Percentiles rank a stretch among this genome's conserved stretches.
These are phyloP conservation scores for Sordariomycetes sp. DNA, from an alignment of 2,329 filamentous ascomycete genomes.

Conservation along the genomic window DNA sequence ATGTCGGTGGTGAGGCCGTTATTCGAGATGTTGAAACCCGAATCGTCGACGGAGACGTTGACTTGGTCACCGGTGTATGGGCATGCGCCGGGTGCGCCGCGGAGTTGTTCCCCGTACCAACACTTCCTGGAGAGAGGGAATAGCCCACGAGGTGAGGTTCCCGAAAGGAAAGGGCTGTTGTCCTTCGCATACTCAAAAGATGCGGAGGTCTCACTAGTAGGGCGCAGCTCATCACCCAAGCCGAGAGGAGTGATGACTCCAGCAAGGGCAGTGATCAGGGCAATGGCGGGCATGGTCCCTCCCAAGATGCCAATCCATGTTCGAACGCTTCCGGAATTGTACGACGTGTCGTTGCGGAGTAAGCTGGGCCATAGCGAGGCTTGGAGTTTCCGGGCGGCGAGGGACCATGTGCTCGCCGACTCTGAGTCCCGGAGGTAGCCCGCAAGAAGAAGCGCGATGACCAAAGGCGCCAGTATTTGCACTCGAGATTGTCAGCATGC, in stretches of 20 bases:
- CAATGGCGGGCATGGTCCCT: constrained; percentile 12
- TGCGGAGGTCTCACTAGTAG: neutral
- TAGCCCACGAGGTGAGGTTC: constrained; percentile 20
- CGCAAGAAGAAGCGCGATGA: constrained; percentile 19
- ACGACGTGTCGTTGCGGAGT: constrained; percentile 20
- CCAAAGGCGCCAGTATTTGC: constrained; percentile 20
- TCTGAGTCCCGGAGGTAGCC: constrained; percentile 20
- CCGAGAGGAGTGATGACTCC: constrained; percentile 32
- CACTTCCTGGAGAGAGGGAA: constrained; percentile 9
- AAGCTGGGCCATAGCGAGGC: constrained; percentile 26
- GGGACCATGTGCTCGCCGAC: constrained; percentile 19
- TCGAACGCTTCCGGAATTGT: constrained; percentile 15
- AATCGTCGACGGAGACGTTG: constrained; percentile 9
- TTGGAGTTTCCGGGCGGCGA: constrained; percentile 16
- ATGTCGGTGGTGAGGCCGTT: constrained; percentile 12
- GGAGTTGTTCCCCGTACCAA: constrained; percentile 3
- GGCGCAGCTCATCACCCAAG: constrained; percentile 20
- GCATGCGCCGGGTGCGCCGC: constrained; percentile 12
- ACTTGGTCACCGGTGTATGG: constrained; percentile 10
- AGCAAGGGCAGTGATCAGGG: constrained; percentile 21
- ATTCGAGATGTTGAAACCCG: constrained; percentile 10
- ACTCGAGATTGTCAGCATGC: constrained; percentile 11
- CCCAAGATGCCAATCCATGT: constrained; percentile 7
- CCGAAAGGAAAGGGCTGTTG: constrained; percentile 19
- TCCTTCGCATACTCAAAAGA: constrained; percentile 24